Conservation (phyloP, 2,329 filamentous ascomycete species). For the Aspergillus sp. region DNA sequence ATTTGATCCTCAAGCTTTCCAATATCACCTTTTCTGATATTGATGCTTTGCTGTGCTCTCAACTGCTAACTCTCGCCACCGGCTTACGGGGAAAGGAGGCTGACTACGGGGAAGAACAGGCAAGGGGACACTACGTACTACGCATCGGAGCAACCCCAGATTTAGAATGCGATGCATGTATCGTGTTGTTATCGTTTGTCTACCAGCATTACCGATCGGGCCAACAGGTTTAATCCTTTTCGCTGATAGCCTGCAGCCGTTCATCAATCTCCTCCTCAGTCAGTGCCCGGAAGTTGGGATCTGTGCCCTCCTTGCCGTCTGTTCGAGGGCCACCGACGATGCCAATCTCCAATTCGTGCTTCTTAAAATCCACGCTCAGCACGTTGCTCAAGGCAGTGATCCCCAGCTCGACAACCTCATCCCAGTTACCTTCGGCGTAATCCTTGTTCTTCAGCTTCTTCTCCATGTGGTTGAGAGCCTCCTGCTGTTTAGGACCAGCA, state of each 20-base stretch:
- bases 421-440: slow-evolving; percentile 85
- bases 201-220: slow-evolving; percentile 13
- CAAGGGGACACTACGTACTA: neutral
- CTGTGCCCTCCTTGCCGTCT: slow-evolving; percentile 80
- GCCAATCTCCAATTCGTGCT: slow-evolving; percentile 96
- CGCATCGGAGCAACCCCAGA: neutral
- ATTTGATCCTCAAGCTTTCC: slow-evolving; percentile 6
- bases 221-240: slow-evolving; percentile 75
- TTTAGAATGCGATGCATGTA: slow-evolving; percentile 19
- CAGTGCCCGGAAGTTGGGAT: slow-evolving; percentile 78
- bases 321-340: slow-evolving; percentile 85
- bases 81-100: neutral
- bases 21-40: neutral
- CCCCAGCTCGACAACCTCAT: slow-evolving; percentile 95
- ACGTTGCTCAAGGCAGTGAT: slow-evolving; percentile 95
- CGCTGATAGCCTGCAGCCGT: slow-evolving; percentile 93
- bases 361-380: slow-evolving; percentile 99
- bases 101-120: slow-evolving; percentile 9
- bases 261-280: slow-evolving; percentile 99
- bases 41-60: neutral
- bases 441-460: slow-evolving; percentile 99
- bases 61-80: slow-evolving; percentile 10
- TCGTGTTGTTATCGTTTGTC: slow-evolving; percentile 18
- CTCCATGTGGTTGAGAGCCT: slow-evolving; percentile 96
- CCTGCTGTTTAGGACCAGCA: slow-evolving; percentile 96